Base-by-base conservation (phyloP, 2,329 filamentous ascomycete genomes). In the Diaporthe ilicicola region DNA sequence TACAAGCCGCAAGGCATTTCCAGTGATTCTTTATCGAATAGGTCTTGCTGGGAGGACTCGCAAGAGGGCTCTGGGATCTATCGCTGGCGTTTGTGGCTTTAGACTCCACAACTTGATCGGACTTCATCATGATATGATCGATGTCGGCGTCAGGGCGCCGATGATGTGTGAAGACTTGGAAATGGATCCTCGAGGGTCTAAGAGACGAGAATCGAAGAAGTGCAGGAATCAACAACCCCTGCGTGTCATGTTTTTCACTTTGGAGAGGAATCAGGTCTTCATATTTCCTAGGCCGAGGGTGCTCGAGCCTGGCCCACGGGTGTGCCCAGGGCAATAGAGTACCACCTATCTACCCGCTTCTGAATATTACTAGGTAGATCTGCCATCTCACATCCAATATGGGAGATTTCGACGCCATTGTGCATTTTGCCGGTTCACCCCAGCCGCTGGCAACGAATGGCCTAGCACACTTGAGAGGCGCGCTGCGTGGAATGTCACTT, bases 1-100 rank as follows among this genome's bases (percentile, higher is more conserved):
- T 83, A 70, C 85, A 86, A 27, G 85, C 85, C 2, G 75, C 73
- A 5, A 80, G 74, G 19, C 77, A 78, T 48, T 76, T 79, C 77
- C 77, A 79, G 69, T 80, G 78, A 32, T 77, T 74, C 29, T 71
- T 74, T 5, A 80, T 74, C 4, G 39, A 22, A 17, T 72, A 70
- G 2, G 12, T 24, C 39, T 50, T 54, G 5, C 22, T 54, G 2
- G 42, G 12, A 12, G 59, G 6, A 17, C 34, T 22, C 1, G 24
- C 22, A 7, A 37, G 59, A 13, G 56, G 54, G 37, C 51, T 44
- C 7, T 42, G 51, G 3, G 67, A 54, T 50, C 51, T 59, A 32
- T 61, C 59, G 19, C 65, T 56, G 39, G 19, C 29, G 4, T 53
- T 54, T 10, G 46, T 48, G 15, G 48, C 34, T 64, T 54, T 66